A percentile compares a stretch with the other conserved stretches of the same genome.
Evolutionary conservation across 176 grass and related monocot genomes (phyloP).

Genomic region (Avena sativa): DNA sequence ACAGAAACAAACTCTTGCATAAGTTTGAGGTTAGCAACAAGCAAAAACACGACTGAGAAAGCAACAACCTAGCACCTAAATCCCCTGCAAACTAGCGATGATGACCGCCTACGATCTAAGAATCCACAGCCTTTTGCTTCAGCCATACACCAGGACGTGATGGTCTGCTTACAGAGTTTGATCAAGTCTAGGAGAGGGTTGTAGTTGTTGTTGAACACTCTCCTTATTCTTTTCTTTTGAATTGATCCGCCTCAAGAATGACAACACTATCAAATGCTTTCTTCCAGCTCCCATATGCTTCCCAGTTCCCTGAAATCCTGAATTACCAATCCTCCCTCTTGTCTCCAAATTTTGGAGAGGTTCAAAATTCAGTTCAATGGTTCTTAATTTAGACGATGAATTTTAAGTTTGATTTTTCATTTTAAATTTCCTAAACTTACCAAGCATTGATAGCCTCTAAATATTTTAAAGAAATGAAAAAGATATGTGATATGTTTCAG

Average conservation of each 20-base stretch:
- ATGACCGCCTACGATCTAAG: background rate
- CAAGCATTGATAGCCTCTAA: conserved; percentile 6
- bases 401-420: conserved; percentile 3
- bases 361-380: background rate
- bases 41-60: background rate
- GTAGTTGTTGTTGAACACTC: conserved; percentile 8
- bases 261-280: background rate
- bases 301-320: background rate
- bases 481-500: conserved; percentile 6
- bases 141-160: background rate
- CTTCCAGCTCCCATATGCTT: background rate
- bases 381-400: background rate
- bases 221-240: background rate
- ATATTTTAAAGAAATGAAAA: background rate
- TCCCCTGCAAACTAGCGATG: background rate
- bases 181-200: background rate
- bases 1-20: background rate
- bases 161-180: background rate
- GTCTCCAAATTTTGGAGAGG: background rate
- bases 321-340: too few relatives aligned
- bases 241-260: conserved; percentile 7
- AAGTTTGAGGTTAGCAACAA: background rate
- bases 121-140: background rate
- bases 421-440: conserved; percentile 10
- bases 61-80: background rate